Percentiles rank a stretch among this genome's conserved stretches.
These are phyloP conservation scores for Metschnikowia drakensbergensis DNA, from an alignment of 805 yeast genomes.

Conservation along the genomic window DNA sequence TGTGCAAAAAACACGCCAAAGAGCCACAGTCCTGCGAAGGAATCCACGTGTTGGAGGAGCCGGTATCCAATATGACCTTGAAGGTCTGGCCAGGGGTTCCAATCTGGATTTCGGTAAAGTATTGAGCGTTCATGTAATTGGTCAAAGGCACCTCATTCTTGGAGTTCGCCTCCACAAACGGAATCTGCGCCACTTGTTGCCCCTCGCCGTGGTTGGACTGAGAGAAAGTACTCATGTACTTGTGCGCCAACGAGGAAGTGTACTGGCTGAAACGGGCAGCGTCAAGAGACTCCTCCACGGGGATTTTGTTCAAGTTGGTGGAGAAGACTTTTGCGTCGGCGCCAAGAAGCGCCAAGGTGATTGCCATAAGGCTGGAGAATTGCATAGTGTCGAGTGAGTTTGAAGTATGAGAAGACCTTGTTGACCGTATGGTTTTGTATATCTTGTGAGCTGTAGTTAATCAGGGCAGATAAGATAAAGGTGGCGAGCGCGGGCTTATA, in stretches of 20 bases:
- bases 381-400: constrained; percentile 23
- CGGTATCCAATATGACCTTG: constrained; percentile 94
- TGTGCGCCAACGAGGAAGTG: constrained; percentile 54
- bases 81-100: constrained; percentile 94
- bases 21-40: constrained; percentile 87
- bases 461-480: constrained; percentile 6
- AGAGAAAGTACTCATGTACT: constrained; percentile 53
- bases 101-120: constrained; percentile 82
- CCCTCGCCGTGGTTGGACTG: constrained; percentile 18
- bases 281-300: constrained; percentile 53
- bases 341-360: constrained; percentile 39
- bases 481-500: constrained; percentile 10
- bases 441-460: not conserved
- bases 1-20: constrained; percentile 90
- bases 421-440: not conserved
- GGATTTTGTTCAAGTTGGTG: constrained; percentile 56
- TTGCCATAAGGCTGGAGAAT: constrained; percentile 38
- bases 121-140: constrained; percentile 94
- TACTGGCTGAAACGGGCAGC: constrained; percentile 51
- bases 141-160: constrained; percentile 77
- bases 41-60: constrained; percentile 96
- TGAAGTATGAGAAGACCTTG: not conserved
- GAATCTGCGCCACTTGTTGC: constrained; percentile 22
- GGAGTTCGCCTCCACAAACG: constrained; percentile 14
- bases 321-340: constrained; percentile 49